Conservation (phyloP, 2,329 filamentous ascomycete genomes). For the Aspergillus ibericus region DNA sequence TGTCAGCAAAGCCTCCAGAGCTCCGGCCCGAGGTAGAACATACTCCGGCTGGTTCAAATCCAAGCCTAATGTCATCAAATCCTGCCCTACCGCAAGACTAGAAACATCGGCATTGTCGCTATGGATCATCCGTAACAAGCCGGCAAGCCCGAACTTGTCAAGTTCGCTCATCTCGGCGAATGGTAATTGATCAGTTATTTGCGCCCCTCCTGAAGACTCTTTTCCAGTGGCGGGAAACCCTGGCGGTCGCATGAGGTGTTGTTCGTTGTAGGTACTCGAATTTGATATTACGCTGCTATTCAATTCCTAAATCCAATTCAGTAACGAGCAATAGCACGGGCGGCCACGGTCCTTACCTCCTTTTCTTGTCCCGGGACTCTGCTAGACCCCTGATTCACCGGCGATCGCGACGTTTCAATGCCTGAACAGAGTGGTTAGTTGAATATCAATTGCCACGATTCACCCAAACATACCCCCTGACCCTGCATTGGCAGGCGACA, state of each 20-base stretch:
- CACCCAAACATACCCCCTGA: constrained; percentile 29
- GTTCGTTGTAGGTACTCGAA: constrained; percentile 37
- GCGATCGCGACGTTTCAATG: constrained; percentile 43
- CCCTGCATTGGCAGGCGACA: constrained; percentile 34
- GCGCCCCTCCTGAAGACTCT: constrained; percentile 33
- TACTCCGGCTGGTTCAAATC: constrained; percentile 64
- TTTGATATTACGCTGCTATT: constrained; percentile 34
- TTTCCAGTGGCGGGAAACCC: constrained; percentile 31
- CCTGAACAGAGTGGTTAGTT: constrained; percentile 27
- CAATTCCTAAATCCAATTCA: constrained; percentile 34
- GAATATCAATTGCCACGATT: neutral
- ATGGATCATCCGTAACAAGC: constrained; percentile 59
- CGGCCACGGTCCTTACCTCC: constrained; percentile 26
- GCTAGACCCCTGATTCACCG: constrained; percentile 45
- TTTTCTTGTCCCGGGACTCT: constrained; percentile 46
- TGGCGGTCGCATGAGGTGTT: constrained; percentile 40
- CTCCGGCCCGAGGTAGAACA: constrained; percentile 24
- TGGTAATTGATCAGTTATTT: constrained; percentile 41
- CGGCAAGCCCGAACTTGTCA: constrained; percentile 61
- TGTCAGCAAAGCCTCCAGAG: neutral
- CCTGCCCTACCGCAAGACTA: constrained; percentile 62
- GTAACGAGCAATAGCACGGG: neutral
- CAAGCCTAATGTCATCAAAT: constrained; percentile 63
- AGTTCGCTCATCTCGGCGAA: constrained; percentile 60
- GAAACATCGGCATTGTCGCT: constrained; percentile 54